Evolutionary conservation across 345 rosid genomes (phyloP).

Genomic region (Murraya koenigii): DNA sequence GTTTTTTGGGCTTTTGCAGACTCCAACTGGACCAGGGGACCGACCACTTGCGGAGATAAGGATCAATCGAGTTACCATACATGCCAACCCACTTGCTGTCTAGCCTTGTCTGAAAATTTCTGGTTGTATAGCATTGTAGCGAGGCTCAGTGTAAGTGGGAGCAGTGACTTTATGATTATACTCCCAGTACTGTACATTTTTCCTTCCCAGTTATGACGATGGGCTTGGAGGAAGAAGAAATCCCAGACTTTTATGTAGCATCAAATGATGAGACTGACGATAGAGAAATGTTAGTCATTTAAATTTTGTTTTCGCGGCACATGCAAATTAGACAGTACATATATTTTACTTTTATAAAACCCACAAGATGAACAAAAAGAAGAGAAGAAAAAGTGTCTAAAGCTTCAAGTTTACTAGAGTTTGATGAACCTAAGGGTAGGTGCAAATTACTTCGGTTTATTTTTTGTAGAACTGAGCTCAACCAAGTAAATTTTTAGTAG

Average conservation of each 20-base stretch:
- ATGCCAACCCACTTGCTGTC: constrained; percentile 97
- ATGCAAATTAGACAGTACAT: too few relatives aligned
- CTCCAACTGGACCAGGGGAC: constrained; percentile 85
- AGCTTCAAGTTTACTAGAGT: too few relatives aligned
- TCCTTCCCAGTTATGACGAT: background rate
- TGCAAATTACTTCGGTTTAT: too few relatives aligned
- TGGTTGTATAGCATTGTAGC: background rate
- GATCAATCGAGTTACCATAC: constrained; percentile 87
- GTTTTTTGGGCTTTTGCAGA: constrained; percentile 43
- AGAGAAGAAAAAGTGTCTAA: too few relatives aligned
- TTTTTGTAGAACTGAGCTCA: too few relatives aligned
- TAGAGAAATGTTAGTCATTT: too few relatives aligned
- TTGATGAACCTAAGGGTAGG: too few relatives aligned
- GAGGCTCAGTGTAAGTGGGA: background rate
- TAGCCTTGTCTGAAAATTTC: constrained; percentile 22
- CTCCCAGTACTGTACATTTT: background rate
- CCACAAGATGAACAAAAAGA: too few relatives aligned
- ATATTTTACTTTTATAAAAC: too few relatives aligned
- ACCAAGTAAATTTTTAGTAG: too few relatives aligned
- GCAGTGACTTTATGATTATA: background rate
- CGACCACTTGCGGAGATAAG: constrained; percentile 97
- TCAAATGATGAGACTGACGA: too few relatives aligned
- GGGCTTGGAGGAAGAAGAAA: background rate
- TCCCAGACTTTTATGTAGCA: background rate
- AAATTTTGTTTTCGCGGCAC: too few relatives aligned